A percentile compares a stretch with the other conserved stretches of the same genome.
phyloP scores from a whole-genome alignment of 345 rosid genomes.

The Populus ilicifolia region DNA sequence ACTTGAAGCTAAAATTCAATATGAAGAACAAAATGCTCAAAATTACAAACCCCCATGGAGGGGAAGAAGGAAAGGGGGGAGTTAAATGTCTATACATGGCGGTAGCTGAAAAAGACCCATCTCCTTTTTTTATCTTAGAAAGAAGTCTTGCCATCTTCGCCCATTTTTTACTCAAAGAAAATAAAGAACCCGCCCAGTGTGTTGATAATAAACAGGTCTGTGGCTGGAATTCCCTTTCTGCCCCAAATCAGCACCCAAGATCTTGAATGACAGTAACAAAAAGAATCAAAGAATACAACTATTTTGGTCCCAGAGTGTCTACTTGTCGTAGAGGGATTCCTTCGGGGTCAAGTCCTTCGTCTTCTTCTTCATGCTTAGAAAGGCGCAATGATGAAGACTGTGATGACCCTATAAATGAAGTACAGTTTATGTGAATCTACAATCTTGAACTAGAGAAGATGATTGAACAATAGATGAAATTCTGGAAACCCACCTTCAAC shows the following conservation, averaged over 20 bases:
- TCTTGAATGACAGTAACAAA: background rate
- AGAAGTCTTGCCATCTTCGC: background rate
- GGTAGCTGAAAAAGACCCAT: background rate
- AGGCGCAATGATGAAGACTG: conserved; percentile 31
- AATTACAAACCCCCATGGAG: background rate
- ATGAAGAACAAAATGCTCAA: background rate
- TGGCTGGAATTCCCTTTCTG: conserved; percentile 15
- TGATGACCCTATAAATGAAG: conserved; percentile 44
- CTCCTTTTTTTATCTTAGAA: background rate
- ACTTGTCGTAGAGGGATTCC: conserved; percentile 58
- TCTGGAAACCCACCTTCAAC: conserved; percentile 47
- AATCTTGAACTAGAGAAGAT: conserved; percentile 8
- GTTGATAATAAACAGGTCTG: conserved; percentile 17
- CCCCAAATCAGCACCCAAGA: conserved; percentile 13
- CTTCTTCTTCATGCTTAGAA: conserved; percentile 43
- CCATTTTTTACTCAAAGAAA: conserved; percentile 8
- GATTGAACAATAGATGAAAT: background rate
- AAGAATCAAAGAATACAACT: conserved; percentile 16
- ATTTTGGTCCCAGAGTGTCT: conserved; percentile 40
- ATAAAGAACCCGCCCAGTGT: conserved; percentile 1
- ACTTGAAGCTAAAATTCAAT: conserved; percentile 10
- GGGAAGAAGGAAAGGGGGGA: background rate
- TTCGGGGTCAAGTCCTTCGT: conserved; percentile 40
- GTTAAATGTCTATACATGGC: background rate
- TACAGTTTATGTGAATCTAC: conserved; percentile 8